phyloP scores from a whole-genome alignment of 2,329 filamentous ascomycete genomes.

The Aspergillus sp. region DNA sequence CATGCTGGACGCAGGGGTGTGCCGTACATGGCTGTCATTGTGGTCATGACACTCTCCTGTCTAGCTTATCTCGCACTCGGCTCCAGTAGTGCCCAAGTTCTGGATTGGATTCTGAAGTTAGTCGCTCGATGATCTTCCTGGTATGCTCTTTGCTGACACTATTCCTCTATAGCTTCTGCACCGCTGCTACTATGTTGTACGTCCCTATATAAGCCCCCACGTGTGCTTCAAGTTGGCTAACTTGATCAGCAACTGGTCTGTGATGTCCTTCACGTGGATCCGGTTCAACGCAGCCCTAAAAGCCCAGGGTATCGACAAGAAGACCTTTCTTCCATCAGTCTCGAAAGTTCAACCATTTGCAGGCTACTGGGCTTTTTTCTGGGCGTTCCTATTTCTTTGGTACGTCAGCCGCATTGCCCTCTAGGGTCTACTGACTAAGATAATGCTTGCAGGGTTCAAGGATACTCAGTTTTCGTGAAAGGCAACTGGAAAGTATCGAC shows the following conservation, averaged over 20 bases:
- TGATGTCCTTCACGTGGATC: slow-evolving; percentile 9
- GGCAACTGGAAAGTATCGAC: slow-evolving; percentile 12
- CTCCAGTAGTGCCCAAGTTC: slow-evolving; percentile 2
- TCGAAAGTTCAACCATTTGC: slow-evolving; percentile 7
- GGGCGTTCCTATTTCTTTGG: slow-evolving; percentile 12
- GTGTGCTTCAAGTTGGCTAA: not conserved
- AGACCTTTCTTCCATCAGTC: not conserved
- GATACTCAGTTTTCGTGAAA: slow-evolving; percentile 6
- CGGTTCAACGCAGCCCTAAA: slow-evolving; percentile 9
- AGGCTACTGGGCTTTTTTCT: slow-evolving; percentile 10
- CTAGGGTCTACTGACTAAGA: not conserved
- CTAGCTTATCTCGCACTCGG: slow-evolving; percentile 7
- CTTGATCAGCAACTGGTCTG: slow-evolving; percentile 2
- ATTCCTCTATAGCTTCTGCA: slow-evolving; percentile 4
- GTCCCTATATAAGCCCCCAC: not conserved
- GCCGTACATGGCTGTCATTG: slow-evolving; percentile 10
- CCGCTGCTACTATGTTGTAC: slow-evolving; percentile 13
- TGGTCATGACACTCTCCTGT: slow-evolving; percentile 3
- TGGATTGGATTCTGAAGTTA: slow-evolving; percentile 11
- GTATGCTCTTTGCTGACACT: not conserved
- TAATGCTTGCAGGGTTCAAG: slow-evolving; percentile 2
- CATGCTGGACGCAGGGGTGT: not conserved
- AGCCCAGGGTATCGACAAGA: slow-evolving; percentile 3
- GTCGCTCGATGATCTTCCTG: not conserved
- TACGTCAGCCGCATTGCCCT: not conserved